A percentile compares a stretch with the other conserved stretches of the same genome.
These are phyloP conservation scores for Theobroma cacao DNA, from an alignment of 345 rosid genomes.

Conservation along the genomic window DNA sequence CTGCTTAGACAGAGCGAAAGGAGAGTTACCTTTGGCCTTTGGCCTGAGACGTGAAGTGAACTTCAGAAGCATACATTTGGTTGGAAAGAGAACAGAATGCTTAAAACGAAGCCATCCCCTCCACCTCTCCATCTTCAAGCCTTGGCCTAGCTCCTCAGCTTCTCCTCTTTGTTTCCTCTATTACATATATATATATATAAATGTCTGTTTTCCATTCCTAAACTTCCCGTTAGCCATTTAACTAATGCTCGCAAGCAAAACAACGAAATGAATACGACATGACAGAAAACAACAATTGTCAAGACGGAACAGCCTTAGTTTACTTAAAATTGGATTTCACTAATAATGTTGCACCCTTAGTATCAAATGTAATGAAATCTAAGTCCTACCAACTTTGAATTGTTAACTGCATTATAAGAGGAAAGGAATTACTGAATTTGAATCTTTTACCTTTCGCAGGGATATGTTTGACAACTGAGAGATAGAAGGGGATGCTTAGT, in stretches of 20 bases:
- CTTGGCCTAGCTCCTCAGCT: not conserved
- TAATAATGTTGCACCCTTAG: not conserved
- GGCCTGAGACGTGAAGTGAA: slow-evolving; percentile 30
- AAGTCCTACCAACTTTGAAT: not conserved
- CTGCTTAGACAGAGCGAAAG: not conserved
- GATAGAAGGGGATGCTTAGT: not conserved
- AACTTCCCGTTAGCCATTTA: slow-evolving; percentile 11
- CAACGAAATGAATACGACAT: slow-evolving; percentile 34
- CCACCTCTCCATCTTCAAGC: slow-evolving; percentile 35
- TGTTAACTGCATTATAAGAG: not conserved
- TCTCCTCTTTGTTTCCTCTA: not conserved
- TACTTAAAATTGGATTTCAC: not conserved
- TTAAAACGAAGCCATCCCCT: slow-evolving; percentile 34
- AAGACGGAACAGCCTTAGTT: slow-evolving; percentile 21
- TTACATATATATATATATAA: slow-evolving; percentile 1
- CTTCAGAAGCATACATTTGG: slow-evolving; percentile 38
- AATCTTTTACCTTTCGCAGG: not conserved
- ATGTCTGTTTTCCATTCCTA: not conserved
- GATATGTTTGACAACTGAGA: not conserved
- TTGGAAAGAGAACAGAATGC: slow-evolving; percentile 28
- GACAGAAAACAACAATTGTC: slow-evolving; percentile 25
- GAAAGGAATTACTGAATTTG: not conserved
- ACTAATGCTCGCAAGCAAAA: slow-evolving; percentile 22
- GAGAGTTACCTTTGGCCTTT: slow-evolving; percentile 40
- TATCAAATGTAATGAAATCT: not conserved